Base-by-base conservation (phyloP, 192 early-diverging fungal genomes). In the Pilobolus umbonatus region DNA sequence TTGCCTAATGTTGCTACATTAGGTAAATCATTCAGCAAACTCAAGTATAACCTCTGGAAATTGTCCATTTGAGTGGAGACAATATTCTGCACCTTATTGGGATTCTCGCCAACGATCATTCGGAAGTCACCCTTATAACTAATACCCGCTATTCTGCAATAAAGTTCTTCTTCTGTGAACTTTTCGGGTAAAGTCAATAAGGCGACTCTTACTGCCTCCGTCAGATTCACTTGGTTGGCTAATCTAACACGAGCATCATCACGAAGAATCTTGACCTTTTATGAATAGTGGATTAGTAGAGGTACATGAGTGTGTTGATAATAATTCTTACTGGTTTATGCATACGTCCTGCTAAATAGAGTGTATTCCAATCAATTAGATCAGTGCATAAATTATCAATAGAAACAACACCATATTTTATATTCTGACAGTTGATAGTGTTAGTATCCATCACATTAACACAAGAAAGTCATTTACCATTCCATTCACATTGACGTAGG, bases 341-440 rank as follows among this genome's bases (percentile, higher is more conserved):
- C 81, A 99, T 84, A 43, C 97, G 84, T 2, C 97, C 97, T 4
- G 97, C 93, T 5, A 98, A 61, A 69, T 99, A 99, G 55, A 98
- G 73, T 3, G 90, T 88, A 49, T 94, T 89, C 97, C 97, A 99
- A 73, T 97, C 87, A 30, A 87, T 72, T 42, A 99, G 66, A 62
- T 99, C 97, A 63, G 80, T 80, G 57, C 88, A 85, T 19, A 99
- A 72, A 19, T 75, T 76, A 64, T 95, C 87, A 68, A 97, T 90
- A 4, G 90, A 91, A 19, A 97, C 88, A 14, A 99, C 97, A 9
- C 97, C 97, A 70, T 99, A 99, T 68, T 99, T 99, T 58, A 98
- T 79, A 47, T 74, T 52, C 83, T 90, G 65, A 8, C 12, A 14
- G n/a, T 21, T 1, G 39, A 64, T 42, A 55, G 21, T 2, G 1